Evolutionary conservation across 768 basidiomycete genomes (phyloP).

Genomic region (Mycena olivaceomarginata): DNA sequence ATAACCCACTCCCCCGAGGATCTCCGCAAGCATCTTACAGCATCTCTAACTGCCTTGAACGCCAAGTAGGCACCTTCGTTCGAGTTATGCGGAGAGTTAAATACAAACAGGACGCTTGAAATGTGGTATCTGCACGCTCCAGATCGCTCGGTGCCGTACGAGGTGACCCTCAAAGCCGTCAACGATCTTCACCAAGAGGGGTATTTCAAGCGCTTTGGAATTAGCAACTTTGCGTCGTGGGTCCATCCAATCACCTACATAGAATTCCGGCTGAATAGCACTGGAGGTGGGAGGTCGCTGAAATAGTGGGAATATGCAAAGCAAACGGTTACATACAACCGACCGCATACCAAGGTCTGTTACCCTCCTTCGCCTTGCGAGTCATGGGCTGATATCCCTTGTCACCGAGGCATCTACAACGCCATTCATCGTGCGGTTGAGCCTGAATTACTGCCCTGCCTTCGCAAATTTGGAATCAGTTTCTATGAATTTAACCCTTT

Average conservation of each 20-base stretch:
- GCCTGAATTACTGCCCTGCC: constrained; percentile 71
- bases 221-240: constrained; percentile 77
- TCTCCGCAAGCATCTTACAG: constrained; percentile 66
- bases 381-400: too few relatives aligned
- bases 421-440: constrained; percentile 63
- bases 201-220: constrained; percentile 76
- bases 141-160: constrained; percentile 74
- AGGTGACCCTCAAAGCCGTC: constrained; percentile 72
- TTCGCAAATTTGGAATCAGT: constrained; percentile 74
- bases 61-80: constrained; percentile 61
- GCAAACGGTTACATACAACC: constrained; percentile 73
- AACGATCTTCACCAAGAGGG: constrained; percentile 76
- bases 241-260: constrained; percentile 27
- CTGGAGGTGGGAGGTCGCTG: constrained; percentile 76
- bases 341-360: constrained; percentile 66
- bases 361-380: too few relatives aligned
- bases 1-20: constrained; percentile 62
- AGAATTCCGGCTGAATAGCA: not conserved
- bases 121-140: constrained; percentile 78
- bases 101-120: constrained; percentile 65
- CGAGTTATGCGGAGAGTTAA: constrained; percentile 18
- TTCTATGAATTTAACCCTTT: constrained; percentile 77
- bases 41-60: constrained; percentile 67
- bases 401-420: constrained; percentile 58
- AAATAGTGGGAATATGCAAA: constrained; percentile 75